Percentiles rank a stretch among this genome's conserved stretches.
These are phyloP conservation scores for Echium plantagineum DNA, from an alignment of 257 asterid species.

Conservation along the genomic window DNA sequence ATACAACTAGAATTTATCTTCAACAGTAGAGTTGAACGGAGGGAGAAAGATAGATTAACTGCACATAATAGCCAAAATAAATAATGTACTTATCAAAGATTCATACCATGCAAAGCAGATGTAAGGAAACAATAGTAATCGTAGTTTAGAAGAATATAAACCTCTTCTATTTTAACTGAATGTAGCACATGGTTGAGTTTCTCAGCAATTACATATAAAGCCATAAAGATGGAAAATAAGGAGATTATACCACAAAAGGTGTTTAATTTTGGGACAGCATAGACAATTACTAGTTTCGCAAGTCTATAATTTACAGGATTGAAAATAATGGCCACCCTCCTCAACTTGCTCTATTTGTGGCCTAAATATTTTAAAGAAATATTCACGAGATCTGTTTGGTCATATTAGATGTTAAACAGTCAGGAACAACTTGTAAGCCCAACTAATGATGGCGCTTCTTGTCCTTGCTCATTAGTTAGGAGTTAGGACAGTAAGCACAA, in stretches of 20 bases:
- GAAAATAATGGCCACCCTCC: neutral
- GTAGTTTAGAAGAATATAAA: neutral
- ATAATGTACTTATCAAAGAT: no score
- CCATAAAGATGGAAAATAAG: neutral
- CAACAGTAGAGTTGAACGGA: neutral
- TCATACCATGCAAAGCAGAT: neutral
- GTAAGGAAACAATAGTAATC: neutral
- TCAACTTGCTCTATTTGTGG: neutral
- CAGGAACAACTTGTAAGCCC: neutral
- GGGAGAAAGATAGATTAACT: neutral
- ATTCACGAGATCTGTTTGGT: neutral
- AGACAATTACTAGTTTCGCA: neutral
- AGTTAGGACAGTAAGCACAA: neutral
- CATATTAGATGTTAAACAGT: neutral
- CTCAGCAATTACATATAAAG: neutral
- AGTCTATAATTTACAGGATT: neutral
- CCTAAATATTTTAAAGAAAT: neutral
- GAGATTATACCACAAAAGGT: neutral
- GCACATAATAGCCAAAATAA: neutral
- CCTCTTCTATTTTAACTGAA: neutral
- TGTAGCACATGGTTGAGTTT: neutral
- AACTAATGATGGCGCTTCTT: neutral
- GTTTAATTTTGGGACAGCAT: neutral
- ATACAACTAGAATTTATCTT: constrained; percentile 11
- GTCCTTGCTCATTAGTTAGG: neutral